Percentiles rank a stretch among this genome's conserved stretches.
phyloP scores from a whole-genome alignment of 2,329 filamentous ascomycete species.

The Penicillium concentricum region DNA sequence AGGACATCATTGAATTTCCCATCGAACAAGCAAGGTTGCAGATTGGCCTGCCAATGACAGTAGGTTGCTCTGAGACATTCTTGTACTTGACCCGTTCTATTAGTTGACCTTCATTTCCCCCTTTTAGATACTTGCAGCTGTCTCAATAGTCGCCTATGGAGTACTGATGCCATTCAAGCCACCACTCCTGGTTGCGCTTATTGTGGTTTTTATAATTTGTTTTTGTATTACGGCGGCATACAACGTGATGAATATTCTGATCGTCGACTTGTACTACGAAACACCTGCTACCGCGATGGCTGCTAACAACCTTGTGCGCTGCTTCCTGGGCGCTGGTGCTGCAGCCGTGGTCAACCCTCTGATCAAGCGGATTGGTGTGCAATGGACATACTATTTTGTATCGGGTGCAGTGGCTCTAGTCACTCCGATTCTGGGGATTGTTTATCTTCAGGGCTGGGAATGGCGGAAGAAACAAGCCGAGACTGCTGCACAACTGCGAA shows the following conservation, averaged over 20 bases:
- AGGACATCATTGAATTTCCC: constrained; percentile 51
- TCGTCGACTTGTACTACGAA: constrained; percentile 43
- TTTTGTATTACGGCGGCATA: constrained; percentile 42
- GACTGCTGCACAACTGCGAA: neutral
- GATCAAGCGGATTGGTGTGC: constrained; percentile 15
- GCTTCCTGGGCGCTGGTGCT: constrained; percentile 31
- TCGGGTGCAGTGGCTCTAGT: constrained; percentile 8
- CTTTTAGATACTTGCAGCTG: constrained; percentile 13
- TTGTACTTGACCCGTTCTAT: neutral
- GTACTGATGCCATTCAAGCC: constrained; percentile 4
- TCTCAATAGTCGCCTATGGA: constrained; percentile 13
- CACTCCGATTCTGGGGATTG: constrained; percentile 17
- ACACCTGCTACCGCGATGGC: constrained; percentile 35
- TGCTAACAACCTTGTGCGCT: constrained; percentile 36
- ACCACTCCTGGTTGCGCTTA: constrained; percentile 28
- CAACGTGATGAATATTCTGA: constrained; percentile 46
- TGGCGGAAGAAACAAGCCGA: constrained; percentile 17
- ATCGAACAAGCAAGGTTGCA: constrained; percentile 43
- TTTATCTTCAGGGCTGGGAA: constrained; percentile 19
- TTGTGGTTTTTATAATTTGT: constrained; percentile 35
- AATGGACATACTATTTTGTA: constrained; percentile 20
- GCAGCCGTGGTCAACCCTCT: constrained; percentile 27
- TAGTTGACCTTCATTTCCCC: neutral
- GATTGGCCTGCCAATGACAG: constrained; percentile 30
- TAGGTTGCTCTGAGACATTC: neutral